phyloP scores from a whole-genome alignment of 192 early-diverging fungal species.

The Rhizoclosmatium sp. region DNA sequence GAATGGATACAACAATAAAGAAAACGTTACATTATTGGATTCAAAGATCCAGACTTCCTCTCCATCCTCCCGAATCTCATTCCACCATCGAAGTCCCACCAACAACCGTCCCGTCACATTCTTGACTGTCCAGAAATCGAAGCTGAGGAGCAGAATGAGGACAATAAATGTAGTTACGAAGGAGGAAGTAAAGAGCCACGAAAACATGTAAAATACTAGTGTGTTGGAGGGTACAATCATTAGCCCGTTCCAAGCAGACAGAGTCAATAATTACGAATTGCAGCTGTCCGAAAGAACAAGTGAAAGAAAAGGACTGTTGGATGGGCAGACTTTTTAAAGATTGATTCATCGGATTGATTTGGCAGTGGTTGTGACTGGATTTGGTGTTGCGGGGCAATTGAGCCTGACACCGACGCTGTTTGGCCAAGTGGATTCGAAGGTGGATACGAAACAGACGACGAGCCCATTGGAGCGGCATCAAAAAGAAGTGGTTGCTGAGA shows the following conservation, averaged over 20 bases:
- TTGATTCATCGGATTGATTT: slow-evolving; percentile 23
- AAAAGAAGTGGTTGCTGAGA: background rate
- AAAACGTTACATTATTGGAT: slow-evolving; percentile 74
- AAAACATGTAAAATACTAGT: slow-evolving; percentile 80
- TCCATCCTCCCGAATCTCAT: slow-evolving; percentile 96
- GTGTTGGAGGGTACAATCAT: background rate
- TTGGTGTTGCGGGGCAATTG: background rate
- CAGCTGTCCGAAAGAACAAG: slow-evolving; percentile 82
- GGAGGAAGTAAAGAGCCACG: slow-evolving; percentile 80
- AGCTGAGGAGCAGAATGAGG: slow-evolving; percentile 88
- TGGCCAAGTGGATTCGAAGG: background rate
- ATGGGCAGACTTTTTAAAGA: slow-evolving; percentile 56
- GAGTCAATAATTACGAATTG: slow-evolving; percentile 57
- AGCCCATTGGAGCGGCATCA: slow-evolving; percentile 15
- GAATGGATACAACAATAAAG: background rate
- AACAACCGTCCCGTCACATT: slow-evolving; percentile 96
- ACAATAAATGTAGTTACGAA: slow-evolving; percentile 93
- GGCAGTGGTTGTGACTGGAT: background rate
- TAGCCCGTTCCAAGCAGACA: background rate
- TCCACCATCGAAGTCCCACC: slow-evolving; percentile 99
- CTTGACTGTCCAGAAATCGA: slow-evolving; percentile 99
- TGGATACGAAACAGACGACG: background rate
- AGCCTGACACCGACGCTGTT: no score
- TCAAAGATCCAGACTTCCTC: slow-evolving; percentile 97
- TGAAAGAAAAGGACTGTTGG: slow-evolving; percentile 92